Percentiles rank a stretch among this genome's conserved stretches.
Evolutionary conservation across 441 rosid species (phyloP).

Genomic region (Populus tomentosa): DNA sequence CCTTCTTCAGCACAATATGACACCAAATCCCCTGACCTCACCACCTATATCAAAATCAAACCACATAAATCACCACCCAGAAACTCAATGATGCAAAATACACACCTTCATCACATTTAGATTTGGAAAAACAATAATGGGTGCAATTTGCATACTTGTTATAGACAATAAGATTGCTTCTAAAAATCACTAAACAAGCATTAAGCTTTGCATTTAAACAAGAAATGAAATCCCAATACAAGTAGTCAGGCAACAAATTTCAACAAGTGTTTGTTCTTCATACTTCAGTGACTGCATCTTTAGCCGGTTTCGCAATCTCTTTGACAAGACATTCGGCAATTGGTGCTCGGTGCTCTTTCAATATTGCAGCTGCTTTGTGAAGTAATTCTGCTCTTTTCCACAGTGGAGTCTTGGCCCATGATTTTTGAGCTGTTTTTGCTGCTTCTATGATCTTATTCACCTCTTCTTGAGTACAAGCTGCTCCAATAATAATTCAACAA

Average conservation of each 20-base stretch:
- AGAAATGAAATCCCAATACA: neutral
- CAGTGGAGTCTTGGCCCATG: too few relatives aligned
- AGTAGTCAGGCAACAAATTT: neutral
- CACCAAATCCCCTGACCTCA: constrained; percentile 83
- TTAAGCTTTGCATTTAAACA: neutral
- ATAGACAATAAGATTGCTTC: neutral
- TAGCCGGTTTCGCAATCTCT: constrained; percentile 92
- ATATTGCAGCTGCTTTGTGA: too few relatives aligned
- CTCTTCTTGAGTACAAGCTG: constrained; percentile 92
- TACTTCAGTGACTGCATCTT: constrained; percentile 78
- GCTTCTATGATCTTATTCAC: constrained; percentile 57
- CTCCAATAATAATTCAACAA: neutral
- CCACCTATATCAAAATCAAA: constrained; percentile 42
- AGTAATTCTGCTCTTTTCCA: too few relatives aligned
- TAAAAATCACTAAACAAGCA: neutral
- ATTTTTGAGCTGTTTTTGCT: too few relatives aligned
- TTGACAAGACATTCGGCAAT: constrained; percentile 53
- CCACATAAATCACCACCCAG: neutral
- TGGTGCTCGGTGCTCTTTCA: too few relatives aligned
- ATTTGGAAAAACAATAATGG: neutral
- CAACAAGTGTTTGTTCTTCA: neutral
- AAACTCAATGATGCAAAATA: neutral
- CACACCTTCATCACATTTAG: neutral
- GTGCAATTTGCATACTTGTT: neutral
- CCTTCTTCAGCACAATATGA: constrained; percentile 91